Base-by-base conservation (phyloP, 2,329 filamentous ascomycete species). In the Remersonia thermophila region DNA sequence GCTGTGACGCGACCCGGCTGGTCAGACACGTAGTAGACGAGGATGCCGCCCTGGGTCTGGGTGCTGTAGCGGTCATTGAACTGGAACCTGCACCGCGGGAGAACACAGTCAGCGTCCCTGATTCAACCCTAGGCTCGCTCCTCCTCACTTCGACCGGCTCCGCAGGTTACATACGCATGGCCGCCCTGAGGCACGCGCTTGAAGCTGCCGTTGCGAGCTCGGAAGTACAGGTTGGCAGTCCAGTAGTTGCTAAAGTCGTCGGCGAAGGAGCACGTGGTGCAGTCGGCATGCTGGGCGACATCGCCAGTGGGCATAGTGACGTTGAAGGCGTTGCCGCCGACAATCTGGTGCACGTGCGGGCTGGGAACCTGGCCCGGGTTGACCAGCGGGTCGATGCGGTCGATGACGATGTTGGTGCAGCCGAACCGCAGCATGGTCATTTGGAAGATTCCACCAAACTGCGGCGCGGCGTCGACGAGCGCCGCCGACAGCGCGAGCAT, bases 281-380 rank as follows among this genome's bases (percentile, higher is more conserved):
- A 64, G 27, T 47, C 55, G 4, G 67, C 66, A 29, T 52, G 35
- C 39, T 39, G 30, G 25, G 53, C 41, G 33, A 57, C 47, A 35
- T 58, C 54, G 28, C 47, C 50, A 11, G 53, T 54, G 13, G 55
- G 55, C 60, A 65, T 63, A 27, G 59, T 54, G 2, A 57, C 55
- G 42, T 63, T 63, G 55, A 65, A 65, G 2, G 55, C 55, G 42
- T 64, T 60, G 7, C 60, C 61, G 36, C 74, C 71, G 38, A 69
- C 63, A 38, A 77, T 67, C 33, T 67, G 70, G 50, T 77, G 73
- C 7, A 72, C 61, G 53, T 77, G 72, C 5, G 57, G 54, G 4
- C 69, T 63, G 4, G 71, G 66, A 29, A 70, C 58, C 11, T 44
- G 37, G 4, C 70, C 71, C 4, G 55, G 55, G 47, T 57, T 57